Evolutionary conservation across 192 early-diverging fungal species (phyloP), one percentile per base, ranked within the genome.

Genomic region (Allomyces arbusculus): DNA sequence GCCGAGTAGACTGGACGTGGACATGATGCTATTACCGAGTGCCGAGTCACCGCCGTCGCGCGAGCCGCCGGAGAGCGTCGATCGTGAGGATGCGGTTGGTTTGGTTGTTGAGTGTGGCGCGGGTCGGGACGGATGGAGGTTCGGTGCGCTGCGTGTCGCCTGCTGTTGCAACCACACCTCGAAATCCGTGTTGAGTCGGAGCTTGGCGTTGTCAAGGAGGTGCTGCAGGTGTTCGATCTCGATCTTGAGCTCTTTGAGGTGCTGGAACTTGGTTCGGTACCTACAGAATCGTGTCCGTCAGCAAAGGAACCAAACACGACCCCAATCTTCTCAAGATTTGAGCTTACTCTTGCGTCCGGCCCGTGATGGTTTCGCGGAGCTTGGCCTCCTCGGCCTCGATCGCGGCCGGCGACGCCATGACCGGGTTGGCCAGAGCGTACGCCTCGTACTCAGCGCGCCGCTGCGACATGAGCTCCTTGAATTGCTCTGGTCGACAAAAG

Each of bases 191-290:
- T 78, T 82, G 24, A 84, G 69, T 25, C 78, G 68, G 11, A 73
- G 65, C 33, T 81, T 69, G 7, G 74, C 83, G 65, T 81, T 78
- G 44, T 84, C 83, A 10, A 84, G 73, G 3, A 84, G 72, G 68
- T 84, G 83, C 65, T 84, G 78, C 50, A 84, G 68, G 70, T 84
- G 83, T 62, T 84, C 83, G 66, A 84, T 84, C 66, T 84, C 83
- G 0, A 78, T n/a, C 65, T 80, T 79, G 61, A 84, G 63, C 24
- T 81, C 78, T 55, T 84, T 84, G 26, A 84, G 72, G 14, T 71
- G 63, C 61, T 77, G 71, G 68, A 84, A 84, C 16, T 78, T 63
- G 14, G 65, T 63, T 63, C 79, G 76, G 70, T 84, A 84, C 67
- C 77, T 81, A 23, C 10, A 20, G 22, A 20, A 9, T 58, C 7